Percentiles rank a stretch among this genome's conserved stretches.
These are phyloP conservation scores for Polymyxa betae DNA, from an alignment of 208 protist species.

Conservation along the genomic window DNA sequence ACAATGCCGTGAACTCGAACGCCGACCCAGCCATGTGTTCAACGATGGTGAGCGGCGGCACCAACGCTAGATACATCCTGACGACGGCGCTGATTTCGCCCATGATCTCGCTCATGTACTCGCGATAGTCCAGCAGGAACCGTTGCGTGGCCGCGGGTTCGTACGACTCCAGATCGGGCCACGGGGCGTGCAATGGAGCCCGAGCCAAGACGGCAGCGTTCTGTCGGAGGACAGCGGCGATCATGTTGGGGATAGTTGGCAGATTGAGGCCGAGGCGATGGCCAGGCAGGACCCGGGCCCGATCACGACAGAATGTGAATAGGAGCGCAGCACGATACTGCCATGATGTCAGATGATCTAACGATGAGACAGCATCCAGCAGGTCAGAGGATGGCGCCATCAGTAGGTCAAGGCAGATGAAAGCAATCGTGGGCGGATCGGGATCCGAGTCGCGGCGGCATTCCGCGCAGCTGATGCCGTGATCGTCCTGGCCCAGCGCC, in stretches of 20 bases:
- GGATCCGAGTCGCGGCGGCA: not conserved
- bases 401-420: not conserved
- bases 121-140: not conserved
- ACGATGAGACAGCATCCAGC: not conserved
- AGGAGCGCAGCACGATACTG: not conserved
- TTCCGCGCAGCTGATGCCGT: not conserved
- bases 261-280: slow-evolving; percentile 5
- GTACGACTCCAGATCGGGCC: not conserved
- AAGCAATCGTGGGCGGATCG: not conserved
- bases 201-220: not conserved
- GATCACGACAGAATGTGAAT: not conserved
- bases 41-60: not conserved
- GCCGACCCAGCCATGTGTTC: not conserved
- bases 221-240: not conserved
- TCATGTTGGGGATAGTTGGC: not conserved
- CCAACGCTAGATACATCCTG: slow-evolving; percentile 4
- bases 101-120: not conserved
- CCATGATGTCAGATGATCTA: not conserved
- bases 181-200: not conserved
- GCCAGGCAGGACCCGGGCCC: not conserved
- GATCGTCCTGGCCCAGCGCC: not conserved
- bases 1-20: not conserved
- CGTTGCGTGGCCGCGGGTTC: not conserved
- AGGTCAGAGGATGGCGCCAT: not conserved
- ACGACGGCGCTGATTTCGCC: not conserved